Evolutionary conservation across 805 yeast species (phyloP).

Genomic region (Metschnikowia baotianmanensis): DNA sequence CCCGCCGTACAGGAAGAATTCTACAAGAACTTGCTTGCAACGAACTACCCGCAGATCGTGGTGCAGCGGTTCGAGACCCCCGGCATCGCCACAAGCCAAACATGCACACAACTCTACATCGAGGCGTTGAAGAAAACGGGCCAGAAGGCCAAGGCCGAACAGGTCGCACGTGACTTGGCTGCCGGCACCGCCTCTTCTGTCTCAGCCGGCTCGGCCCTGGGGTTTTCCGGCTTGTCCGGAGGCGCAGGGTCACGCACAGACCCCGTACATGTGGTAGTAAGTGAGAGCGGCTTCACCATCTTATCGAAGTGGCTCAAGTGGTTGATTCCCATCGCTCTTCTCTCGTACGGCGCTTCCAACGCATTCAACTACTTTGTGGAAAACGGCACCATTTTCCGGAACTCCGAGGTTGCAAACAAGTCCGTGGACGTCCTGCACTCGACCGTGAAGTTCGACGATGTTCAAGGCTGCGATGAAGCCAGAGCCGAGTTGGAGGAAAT

Average conservation of each 20-base stretch:
- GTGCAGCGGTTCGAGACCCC: conserved; percentile 93
- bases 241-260: conserved; percentile 66
- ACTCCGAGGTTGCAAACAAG: conserved; percentile 69
- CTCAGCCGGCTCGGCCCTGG: conserved; percentile 7
- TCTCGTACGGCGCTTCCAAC: conserved; percentile 78
- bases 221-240: conserved; percentile 28
- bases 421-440: conserved; percentile 81
- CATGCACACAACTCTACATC: conserved; percentile 73
- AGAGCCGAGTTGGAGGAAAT: conserved; percentile 95
- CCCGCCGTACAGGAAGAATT: conserved; percentile 79
- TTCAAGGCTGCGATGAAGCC: conserved; percentile 98
- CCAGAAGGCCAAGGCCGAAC: conserved; percentile 72
- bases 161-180: conserved; percentile 47
- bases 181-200: conserved; percentile 7
- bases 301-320: conserved; percentile 86
- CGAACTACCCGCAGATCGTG: conserved; percentile 93
- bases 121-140: conserved; percentile 82
- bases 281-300: conserved; percentile 78
- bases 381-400: conserved; percentile 75
- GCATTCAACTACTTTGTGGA: conserved; percentile 80
- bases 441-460: conserved; percentile 86
- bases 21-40: conserved; percentile 66
- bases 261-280: conserved; percentile 91
- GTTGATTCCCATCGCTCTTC: conserved; percentile 75
- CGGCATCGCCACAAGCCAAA: conserved; percentile 82